Base-by-base conservation (phyloP, 2,329 filamentous ascomycete genomes). In the Hawksworthiomyces lignivorus region DNA sequence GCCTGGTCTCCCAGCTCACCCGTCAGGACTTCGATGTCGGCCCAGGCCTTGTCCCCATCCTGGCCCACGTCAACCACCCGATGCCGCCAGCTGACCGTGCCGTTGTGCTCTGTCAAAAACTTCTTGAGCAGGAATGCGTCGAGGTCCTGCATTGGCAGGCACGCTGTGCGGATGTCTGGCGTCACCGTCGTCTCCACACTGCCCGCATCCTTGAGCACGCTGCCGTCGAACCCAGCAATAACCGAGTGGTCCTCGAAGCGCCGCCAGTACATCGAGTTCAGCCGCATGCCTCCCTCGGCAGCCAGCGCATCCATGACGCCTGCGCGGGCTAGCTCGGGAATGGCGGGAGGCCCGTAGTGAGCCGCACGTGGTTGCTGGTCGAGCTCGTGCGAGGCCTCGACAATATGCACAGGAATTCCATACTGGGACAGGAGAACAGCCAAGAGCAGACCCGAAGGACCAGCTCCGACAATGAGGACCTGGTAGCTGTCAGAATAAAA, bases 331-430 rank as follows among this genome's bases (percentile, higher is more conserved):
- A 83, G 66, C 44, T 78, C 75, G 29, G 70, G 71, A 32, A 77
- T 69, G 2, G 75, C 76, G 1, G 75, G 67, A 0, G 73, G 65
- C 4, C 72, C 74, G 54, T 80, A 81, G 56, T 80, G 75, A 3
- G 77, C 73, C 12, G 78, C 78, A 21, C 78, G 73, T 1, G 78
- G 78, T 44, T 75, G 74, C 44, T 70, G 63, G 59, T 80, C 74
- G 34, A 81, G 64, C 41, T 69, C 62, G 20, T 64, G 55, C 2
- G 69, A 65, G 3, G 70, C 69, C 51, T 83, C 78, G 40, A 82
- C 62, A 18, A 79, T 62, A 19, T 68, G 69, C 32, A 73, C 68
- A 22, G 64, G 59, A 45, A 79, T 73, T 33, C 66, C 64, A 39
- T 70, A 64, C 49, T 70, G 68, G 17, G 72, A 64, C 7, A 80